Percentiles rank a stretch among this genome's conserved stretches.
phyloP scores from a whole-genome alignment of 116 monocot species.

The Zostera marina region DNA sequence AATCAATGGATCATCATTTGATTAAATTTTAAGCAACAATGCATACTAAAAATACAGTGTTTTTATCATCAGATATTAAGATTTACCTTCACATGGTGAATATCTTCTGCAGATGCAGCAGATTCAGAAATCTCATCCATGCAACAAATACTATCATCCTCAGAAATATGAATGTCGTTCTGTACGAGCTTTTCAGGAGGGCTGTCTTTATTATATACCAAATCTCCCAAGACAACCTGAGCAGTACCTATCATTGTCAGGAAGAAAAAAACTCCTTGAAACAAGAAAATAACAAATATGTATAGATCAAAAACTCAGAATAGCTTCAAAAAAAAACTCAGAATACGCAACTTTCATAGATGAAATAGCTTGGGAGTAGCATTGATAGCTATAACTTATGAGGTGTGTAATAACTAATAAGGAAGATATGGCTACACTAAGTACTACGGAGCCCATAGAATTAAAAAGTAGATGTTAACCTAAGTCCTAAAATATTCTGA shows the following conservation, averaged over 20 bases:
- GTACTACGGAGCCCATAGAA: too few species aligned
- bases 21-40: not conserved
- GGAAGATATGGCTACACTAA: too few species aligned
- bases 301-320: not conserved
- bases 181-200: conserved; percentile 14
- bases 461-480: too few species aligned
- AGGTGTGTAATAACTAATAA: too few species aligned
- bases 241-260: conserved; percentile 41
- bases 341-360: not conserved
- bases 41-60: not conserved
- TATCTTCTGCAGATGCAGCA: conserved; percentile 30
- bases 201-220: conserved; percentile 57
- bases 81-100: conserved; percentile 59
- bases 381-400: too few species aligned
- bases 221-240: conserved; percentile 71
- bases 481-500: too few species aligned
- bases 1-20: not conserved
- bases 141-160: conserved; percentile 11
- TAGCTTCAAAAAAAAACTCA: not conserved
- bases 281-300: conserved; percentile 4
- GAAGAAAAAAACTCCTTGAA: not conserved
- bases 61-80: not conserved
- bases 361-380: not conserved
- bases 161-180: conserved; percentile 12
- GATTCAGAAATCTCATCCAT: conserved; percentile 26